Conservation (phyloP, 345 rosid species). For the Barbarea vulgaris region DNA sequence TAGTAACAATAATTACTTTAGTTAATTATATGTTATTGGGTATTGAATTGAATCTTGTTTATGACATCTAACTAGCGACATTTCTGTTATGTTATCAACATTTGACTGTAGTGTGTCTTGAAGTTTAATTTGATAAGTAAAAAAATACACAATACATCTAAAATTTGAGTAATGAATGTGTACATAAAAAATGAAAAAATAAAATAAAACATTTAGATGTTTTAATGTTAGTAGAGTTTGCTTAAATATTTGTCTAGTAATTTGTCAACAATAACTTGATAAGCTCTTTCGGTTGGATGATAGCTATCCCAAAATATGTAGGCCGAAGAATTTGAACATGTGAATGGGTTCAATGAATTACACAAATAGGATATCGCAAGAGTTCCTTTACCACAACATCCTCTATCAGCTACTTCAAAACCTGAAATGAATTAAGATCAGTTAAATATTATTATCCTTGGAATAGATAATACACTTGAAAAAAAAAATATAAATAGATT, state of each 20-base stretch:
- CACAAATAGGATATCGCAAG: constrained; percentile 51
- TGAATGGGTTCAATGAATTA: constrained; percentile 37
- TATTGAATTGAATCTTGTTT: too few species aligned
- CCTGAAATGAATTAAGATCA: constrained; percentile 30
- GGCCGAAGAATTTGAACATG: too few species aligned
- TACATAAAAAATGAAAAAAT: not conserved
- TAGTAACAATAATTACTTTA: too few species aligned
- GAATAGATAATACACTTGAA: not conserved
- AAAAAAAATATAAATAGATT: too few species aligned
- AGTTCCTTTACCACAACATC: constrained; percentile 74
- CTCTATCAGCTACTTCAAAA: constrained; percentile 47
- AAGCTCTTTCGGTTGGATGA: too few species aligned
- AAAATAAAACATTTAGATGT: not conserved
- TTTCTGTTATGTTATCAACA: not conserved
- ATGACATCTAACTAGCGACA: not conserved
- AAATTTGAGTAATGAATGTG: not conserved
- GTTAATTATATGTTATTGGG: too few species aligned
- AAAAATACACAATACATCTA: too few species aligned
- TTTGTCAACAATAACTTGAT: too few species aligned
- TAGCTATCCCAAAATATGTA: too few species aligned
- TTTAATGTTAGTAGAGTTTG: not conserved
- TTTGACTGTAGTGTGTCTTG: not conserved
- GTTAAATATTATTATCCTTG: not conserved
- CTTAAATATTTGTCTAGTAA: constrained; percentile 20
- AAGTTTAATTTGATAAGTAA: not conserved